phyloP scores from a whole-genome alignment of 225 moss, liverwort and hornwort species.

The Rhytidiadelphus loreus region DNA sequence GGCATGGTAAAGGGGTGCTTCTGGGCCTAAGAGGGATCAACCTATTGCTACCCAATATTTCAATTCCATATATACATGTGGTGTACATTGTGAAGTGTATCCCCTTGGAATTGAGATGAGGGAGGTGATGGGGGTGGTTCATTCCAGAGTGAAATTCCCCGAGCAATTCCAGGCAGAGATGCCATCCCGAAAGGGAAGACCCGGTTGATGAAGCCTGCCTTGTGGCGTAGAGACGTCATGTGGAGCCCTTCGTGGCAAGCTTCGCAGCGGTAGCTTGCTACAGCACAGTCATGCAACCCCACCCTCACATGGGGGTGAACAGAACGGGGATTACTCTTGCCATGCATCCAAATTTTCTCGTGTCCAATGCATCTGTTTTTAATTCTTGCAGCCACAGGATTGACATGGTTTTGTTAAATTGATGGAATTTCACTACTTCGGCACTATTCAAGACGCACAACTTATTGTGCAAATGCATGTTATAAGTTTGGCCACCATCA shows the following conservation, averaged over 20 bases:
- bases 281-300: slow-evolving; percentile 13
- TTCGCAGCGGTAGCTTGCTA: neutral
- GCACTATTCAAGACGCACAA: too few relatives aligned
- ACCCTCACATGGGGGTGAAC: neutral
- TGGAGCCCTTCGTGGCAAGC: neutral
- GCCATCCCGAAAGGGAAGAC: neutral
- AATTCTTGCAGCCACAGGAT: neutral
- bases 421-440: too few relatives aligned
- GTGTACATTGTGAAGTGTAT: too few relatives aligned
- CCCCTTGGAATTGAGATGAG: too few relatives aligned
- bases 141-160: too few relatives aligned
- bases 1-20: too few relatives aligned
- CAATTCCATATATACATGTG: too few relatives aligned
- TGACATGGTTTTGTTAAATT: neutral
- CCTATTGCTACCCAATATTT: too few relatives aligned
- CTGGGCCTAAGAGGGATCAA: too few relatives aligned
- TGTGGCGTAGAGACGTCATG: neutral
- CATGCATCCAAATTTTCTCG: neutral
- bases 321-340: slow-evolving; percentile 6
- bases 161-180: neutral
- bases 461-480: too few relatives aligned
- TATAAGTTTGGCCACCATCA: too few relatives aligned
- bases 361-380: neutral
- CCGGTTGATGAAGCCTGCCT: neutral
- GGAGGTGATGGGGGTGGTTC: too few relatives aligned